A percentile compares a stretch with the other conserved stretches of the same genome.
phyloP scores from a whole-genome alignment of 176 grass and related monocot genomes.

The Carex littledalei region DNA sequence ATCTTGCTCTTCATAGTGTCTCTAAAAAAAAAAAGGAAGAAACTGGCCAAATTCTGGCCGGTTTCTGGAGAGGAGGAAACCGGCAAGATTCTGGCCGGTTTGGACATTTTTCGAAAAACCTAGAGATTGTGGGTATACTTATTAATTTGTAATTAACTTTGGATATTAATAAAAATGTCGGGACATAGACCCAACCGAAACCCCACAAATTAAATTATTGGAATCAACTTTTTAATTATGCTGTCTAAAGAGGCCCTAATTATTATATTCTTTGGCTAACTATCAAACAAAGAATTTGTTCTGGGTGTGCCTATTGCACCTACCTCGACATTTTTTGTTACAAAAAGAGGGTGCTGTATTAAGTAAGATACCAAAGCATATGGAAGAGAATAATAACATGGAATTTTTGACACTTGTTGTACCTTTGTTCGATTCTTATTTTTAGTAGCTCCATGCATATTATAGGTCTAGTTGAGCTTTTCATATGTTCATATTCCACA shows the following conservation, averaged over 20 bases:
- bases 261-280: neutral
- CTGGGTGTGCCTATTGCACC: conserved; percentile 16
- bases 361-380: conserved; percentile 15
- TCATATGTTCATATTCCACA: neutral
- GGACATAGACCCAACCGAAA: neutral
- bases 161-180: too few species aligned
- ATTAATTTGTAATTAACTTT: too few species aligned
- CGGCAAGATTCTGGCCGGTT: too few species aligned
- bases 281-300: conserved; percentile 26
- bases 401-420: neutral
- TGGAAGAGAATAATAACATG: neutral
- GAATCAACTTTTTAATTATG: neutral
- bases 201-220: conserved; percentile 11
- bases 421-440: neutral
- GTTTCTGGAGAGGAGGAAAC: too few species aligned
- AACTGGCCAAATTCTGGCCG: too few species aligned
- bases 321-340: conserved; percentile 4
- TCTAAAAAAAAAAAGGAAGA: too few species aligned
- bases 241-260: neutral
- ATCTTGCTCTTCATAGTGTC: too few species aligned
- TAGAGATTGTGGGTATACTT: too few species aligned
- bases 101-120: too few species aligned
- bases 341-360: conserved; percentile 6
- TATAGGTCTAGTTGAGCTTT: conserved; percentile 2
- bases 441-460: neutral